Conservation (phyloP, 768 basidiomycete species). For the Boletus rubescentipes region DNA sequence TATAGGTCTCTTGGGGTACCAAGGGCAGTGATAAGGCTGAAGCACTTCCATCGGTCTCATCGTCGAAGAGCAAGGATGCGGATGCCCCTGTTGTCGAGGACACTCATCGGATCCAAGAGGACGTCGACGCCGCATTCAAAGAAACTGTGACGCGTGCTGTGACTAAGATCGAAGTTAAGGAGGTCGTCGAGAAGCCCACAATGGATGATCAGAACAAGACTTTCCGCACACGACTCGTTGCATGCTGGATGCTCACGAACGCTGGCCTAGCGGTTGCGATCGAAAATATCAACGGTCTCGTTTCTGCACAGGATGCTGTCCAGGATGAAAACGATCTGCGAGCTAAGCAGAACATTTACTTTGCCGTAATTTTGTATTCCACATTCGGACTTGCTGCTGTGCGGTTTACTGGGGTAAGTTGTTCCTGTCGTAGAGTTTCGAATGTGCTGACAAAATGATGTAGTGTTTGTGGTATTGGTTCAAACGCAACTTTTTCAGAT, state of each 20-base stretch:
- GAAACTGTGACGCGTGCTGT: slow-evolving; percentile 88
- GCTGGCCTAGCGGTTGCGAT: slow-evolving; percentile 72
- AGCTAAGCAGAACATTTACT: slow-evolving; percentile 61
- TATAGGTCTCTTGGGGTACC: slow-evolving; percentile 88
- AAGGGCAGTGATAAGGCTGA: slow-evolving; percentile 96
- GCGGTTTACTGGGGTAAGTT: slow-evolving; percentile 73
- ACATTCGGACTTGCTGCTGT: slow-evolving; percentile 72
- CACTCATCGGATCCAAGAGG: slow-evolving; percentile 76
- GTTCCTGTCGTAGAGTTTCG: not conserved
- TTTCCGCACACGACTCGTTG: slow-evolving; percentile 86
- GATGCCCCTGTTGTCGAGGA: slow-evolving; percentile 85
- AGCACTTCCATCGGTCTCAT: slow-evolving; percentile 83
- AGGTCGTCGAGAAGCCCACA: slow-evolving; percentile 73
- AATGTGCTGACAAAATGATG: not conserved
- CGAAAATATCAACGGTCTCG: slow-evolving; percentile 70
- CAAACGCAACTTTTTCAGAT: slow-evolving; percentile 79
- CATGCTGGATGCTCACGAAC: slow-evolving; percentile 77
- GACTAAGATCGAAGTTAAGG: slow-evolving; percentile 66
- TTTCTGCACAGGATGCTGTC: slow-evolving; percentile 35
- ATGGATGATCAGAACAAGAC: slow-evolving; percentile 90
- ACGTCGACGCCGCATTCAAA: slow-evolving; percentile 89
- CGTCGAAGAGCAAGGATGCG: slow-evolving; percentile 74
- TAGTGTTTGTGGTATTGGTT: slow-evolving; percentile 84
- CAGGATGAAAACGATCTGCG: slow-evolving; percentile 43
- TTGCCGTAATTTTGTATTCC: slow-evolving; percentile 75